Conservation (phyloP, 768 basidiomycete species). For the Cystofilobasidium ferigula region DNA sequence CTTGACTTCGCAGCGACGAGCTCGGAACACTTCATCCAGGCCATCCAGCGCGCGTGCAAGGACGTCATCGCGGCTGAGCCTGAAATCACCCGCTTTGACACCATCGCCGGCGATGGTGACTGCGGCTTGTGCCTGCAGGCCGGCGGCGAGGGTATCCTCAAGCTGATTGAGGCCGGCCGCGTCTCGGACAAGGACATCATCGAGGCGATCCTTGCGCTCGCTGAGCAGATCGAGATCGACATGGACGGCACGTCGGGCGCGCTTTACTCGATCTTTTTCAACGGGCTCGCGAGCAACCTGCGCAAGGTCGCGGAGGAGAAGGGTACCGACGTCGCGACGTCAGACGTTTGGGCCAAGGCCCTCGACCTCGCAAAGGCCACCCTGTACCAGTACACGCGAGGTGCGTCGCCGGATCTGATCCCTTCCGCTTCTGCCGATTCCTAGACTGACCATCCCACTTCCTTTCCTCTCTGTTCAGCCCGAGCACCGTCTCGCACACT, state of each 20-base stretch:
- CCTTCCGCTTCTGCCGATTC: neutral
- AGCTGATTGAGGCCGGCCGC: conserved; percentile 15
- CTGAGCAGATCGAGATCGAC: conserved; percentile 30
- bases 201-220: conserved; percentile 26
- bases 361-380: conserved; percentile 30
- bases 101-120: conserved; percentile 77
- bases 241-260: conserved; percentile 33
- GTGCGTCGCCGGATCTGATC: neutral
- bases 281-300: conserved; percentile 30
- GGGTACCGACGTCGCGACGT: conserved; percentile 23
- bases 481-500: conserved; percentile 82
- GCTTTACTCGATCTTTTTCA: conserved; percentile 31
- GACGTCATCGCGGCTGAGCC: conserved; percentile 67
- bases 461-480: conserved; percentile 40
- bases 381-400: conserved; percentile 49
- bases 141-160: conserved; percentile 43
- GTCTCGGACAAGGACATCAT: conserved; percentile 27
- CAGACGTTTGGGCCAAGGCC: conserved; percentile 27
- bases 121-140: conserved; percentile 55
- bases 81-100: conserved; percentile 87
- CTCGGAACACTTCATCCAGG: conserved; percentile 44
- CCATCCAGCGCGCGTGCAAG: conserved; percentile 52
- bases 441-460: neutral
- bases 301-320: conserved; percentile 2
- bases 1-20: neutral